A percentile compares a stretch with the other conserved stretches of the same genome.
Evolutionary conservation across 1,284 basidiomycete genomes (phyloP).

Genomic region (Rhodotorula sp.): DNA sequence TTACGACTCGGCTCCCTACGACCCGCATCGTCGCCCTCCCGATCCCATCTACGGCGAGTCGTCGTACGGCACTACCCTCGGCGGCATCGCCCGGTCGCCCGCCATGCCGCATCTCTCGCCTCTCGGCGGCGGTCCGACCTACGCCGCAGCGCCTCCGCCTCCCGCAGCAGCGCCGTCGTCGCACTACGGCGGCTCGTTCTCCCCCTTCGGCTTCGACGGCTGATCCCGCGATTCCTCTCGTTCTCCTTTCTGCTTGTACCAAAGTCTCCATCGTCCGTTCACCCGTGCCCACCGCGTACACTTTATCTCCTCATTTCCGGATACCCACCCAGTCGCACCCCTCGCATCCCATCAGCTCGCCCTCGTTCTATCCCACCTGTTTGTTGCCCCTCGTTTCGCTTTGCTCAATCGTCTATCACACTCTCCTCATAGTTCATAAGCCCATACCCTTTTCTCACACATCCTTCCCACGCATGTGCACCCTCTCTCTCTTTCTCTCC

Average conservation of each 20-base stretch:
- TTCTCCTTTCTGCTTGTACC: too few species aligned
- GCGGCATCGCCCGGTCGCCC: background rate
- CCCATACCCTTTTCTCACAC: background rate
- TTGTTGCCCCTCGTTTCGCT: slow-evolving; percentile 2
- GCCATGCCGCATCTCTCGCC: background rate
- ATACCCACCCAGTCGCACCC: background rate
- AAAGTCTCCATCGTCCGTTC: background rate
- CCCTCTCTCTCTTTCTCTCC: too few species aligned
- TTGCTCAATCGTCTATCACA: background rate
- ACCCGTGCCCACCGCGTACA: background rate
- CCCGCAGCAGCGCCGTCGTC: background rate
- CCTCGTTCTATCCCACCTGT: background rate
- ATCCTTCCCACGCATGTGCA: background rate
- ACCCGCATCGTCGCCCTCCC: slow-evolving; percentile 26
- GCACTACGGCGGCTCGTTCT: slow-evolving; percentile 17
- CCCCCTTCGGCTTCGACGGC: slow-evolving; percentile 16
- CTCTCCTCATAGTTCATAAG: too few species aligned
- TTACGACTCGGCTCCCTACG: slow-evolving; percentile 3
- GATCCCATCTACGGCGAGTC: slow-evolving; percentile 27
- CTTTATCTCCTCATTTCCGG: background rate
- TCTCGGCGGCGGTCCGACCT: background rate
- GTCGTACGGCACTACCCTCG: background rate
- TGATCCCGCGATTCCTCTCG: background rate
- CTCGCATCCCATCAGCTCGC: background rate
- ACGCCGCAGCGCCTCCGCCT: background rate